Evolutionary conservation across 1,284 basidiomycete species (phyloP).

Genomic region (Cryptococcus deneoformans): DNA sequence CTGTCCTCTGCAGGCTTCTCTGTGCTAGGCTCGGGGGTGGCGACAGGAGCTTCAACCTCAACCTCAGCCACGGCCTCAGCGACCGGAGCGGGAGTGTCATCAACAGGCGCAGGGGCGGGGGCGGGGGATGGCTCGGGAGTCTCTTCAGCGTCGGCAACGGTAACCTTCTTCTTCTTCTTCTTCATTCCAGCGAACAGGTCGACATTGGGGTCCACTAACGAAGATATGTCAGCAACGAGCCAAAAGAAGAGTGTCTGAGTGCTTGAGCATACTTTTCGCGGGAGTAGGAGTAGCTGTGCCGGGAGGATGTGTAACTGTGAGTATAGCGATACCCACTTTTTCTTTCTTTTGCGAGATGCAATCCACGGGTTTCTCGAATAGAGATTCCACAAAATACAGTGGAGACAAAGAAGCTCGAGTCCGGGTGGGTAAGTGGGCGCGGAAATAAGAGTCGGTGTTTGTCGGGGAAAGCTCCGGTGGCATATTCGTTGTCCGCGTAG

Average conservation of each 20-base stretch:
- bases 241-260: neutral
- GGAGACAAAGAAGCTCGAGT: neutral
- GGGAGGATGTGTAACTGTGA: no score
- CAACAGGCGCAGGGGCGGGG: slow-evolving; percentile 15
- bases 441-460: slow-evolving; percentile 1
- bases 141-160: slow-evolving; percentile 41
- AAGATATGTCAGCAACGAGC: neutral
- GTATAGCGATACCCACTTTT: no score
- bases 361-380: no score
- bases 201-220: slow-evolving; percentile 47
- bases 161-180: slow-evolving; percentile 55
- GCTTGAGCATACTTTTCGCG: neutral
- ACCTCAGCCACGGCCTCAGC: slow-evolving; percentile 15
- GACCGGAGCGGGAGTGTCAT: slow-evolving; percentile 29
- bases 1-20: slow-evolving; percentile 33
- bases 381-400: neutral
- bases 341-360: no score
- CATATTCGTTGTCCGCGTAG: neutral
- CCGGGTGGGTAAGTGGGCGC: neutral
- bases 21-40: slow-evolving; percentile 7
- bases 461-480: neutral
- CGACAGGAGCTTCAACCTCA: slow-evolving; percentile 12
- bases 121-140: slow-evolving; percentile 29
- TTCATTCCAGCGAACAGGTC: slow-evolving; percentile 55
- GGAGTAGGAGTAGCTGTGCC: no score